Base-by-base conservation (phyloP, 106 monocot species). In the Narthecium ossifragum region DNA sequence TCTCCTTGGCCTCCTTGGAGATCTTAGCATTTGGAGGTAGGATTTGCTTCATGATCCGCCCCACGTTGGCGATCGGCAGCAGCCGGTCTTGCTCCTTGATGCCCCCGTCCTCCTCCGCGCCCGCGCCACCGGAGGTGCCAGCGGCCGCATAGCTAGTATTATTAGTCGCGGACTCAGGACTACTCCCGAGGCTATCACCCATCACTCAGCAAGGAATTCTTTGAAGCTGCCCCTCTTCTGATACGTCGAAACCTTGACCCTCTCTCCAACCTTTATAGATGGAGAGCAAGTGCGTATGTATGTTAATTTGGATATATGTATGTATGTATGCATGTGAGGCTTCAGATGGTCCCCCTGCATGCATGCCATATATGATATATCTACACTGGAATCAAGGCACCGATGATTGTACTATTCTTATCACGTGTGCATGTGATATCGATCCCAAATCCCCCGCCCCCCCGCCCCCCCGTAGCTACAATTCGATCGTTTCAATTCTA, bases 21-120 rank as follows among this genome's bases (percentile, higher is more conserved):
- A 88, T 79, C 67, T 85, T 90, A 3, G 89, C 89, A 47, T 90
- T 84, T 0, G 84, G 54, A 0, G 89, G 89, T 9, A 90, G 80
- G 49, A 77, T 80, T 43, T 88, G 84, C 74, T 88, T 84, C 88
- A 88, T 88, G 63, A 88, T 88, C 51, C 88, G 28, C 27, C 88
- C 88, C 13, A 88, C 88, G 76, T 89, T 84, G 14, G 83, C 88
- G 18, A 89, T 89, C 8, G 88, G 88, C 0, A 88, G 80, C 15
- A 83, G 76, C 15, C 82, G 64, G 37, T 88, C 83, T 40, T 83
- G 83, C 80, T 88, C 83, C 53, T 82, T 87, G 40, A 76, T 72
- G 52, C 38, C 33, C 36, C 14, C 57, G 6, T 21, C 49, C 7
- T 24, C 41, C 53, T 8, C 54, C 5, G 24, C 21, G 23, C 7